phyloP scores from a whole-genome alignment of 352 stramenopile species.

The Phytophthora crassamura region DNA sequence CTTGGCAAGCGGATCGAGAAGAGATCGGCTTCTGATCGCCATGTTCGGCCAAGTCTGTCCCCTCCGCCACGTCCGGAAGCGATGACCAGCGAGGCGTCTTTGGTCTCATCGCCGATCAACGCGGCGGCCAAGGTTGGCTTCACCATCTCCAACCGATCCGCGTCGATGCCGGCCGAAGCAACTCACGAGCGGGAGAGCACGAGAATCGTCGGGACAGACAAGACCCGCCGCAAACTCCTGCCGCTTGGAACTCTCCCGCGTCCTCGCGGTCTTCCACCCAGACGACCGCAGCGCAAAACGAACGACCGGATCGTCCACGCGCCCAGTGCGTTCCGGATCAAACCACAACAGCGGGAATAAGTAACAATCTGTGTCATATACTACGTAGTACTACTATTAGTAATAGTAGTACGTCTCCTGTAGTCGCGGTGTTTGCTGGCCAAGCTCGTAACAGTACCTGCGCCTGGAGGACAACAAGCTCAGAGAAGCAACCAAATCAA shows the following conservation, averaged over 20 bases:
- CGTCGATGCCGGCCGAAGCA: conserved; percentile 14
- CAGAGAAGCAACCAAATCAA: conserved; percentile 19
- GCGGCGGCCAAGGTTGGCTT: conserved; percentile 17
- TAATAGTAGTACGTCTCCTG: no score
- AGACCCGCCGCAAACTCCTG: conserved; percentile 29
- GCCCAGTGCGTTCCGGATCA: conserved; percentile 21
- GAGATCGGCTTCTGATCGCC: conserved; percentile 4
- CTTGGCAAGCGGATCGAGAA: conserved; percentile 17
- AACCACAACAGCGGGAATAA: conserved; percentile 21
- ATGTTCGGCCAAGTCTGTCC: conserved; percentile 15
- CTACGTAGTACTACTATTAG: no score
- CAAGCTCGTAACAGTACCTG: conserved; percentile 4
- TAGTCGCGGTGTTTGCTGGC: conserved; percentile 9
- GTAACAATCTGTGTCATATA: conserved; percentile 28
- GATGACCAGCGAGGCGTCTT: conserved; percentile 1
- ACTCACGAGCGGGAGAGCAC: conserved; percentile 26
- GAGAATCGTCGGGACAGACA: conserved; percentile 23
- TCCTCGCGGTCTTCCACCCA: conserved; percentile 24
- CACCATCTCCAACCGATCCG: conserved; percentile 16
- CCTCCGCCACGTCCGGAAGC: conserved; percentile 19
- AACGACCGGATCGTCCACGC: conserved; percentile 23
- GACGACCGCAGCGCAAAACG: conserved; percentile 13
- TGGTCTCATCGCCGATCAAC: conserved; percentile 18
- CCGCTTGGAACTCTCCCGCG: conserved; percentile 20
- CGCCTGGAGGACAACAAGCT: conserved; percentile 7